Evolutionary conservation across 345 rosid genomes (phyloP).

Genomic region (sweet orange (Citrus sinensis)): DVS_A1.0 CM039164.1:25625001-25625500

Average conservation of each 20-base stretch:
- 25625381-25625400: slow-evolving; percentile 25
- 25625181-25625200: not conserved
- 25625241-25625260: no score
- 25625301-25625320: slow-evolving; percentile 90
- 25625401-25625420: not conserved
- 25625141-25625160: slow-evolving; percentile 67
- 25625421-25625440: not conserved
- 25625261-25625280: not conserved
- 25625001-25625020: no score
- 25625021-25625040: not conserved
- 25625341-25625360: slow-evolving; percentile 78
- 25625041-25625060: not conserved
- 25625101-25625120: slow-evolving; percentile 60
- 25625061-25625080: slow-evolving; percentile 5
- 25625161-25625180: not conserved
- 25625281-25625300: slow-evolving; percentile 64
- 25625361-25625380: slow-evolving; percentile 63
- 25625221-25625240: no score
- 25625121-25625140: slow-evolving; percentile 67
- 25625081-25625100: slow-evolving; percentile 75
- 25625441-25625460: not conserved
- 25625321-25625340: slow-evolving; percentile 74
- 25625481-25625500: slow-evolving; percentile 48
- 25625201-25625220: no score
- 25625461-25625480: not conserved